Conservation (phyloP, 306 rosid genomes). For the Mimosa pudica region DNA sequence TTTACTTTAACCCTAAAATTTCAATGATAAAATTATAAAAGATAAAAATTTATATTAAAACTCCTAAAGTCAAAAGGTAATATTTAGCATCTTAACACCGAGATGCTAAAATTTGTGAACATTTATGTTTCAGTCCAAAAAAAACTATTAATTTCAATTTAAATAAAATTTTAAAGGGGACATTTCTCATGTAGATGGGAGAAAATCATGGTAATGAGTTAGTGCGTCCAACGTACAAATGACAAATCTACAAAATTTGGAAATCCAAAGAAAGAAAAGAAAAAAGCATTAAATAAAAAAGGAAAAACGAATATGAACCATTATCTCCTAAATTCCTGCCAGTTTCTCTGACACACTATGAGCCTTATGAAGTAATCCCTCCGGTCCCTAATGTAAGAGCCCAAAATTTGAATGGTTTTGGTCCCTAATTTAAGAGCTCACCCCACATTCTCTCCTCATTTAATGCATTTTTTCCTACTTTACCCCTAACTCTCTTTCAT, state of each 20-base stretch:
- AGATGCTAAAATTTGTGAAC: neutral
- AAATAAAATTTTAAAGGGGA: neutral
- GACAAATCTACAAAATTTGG: neutral
- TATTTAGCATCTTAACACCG: neutral
- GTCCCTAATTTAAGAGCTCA: too few relatives aligned
- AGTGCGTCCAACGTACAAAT: neutral
- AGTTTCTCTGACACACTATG: neutral
- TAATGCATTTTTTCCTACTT: too few relatives aligned
- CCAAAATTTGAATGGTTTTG: too few relatives aligned
- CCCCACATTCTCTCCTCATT: too few relatives aligned
- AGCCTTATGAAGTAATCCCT: neutral
- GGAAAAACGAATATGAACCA: neutral
- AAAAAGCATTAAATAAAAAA: too few relatives aligned
- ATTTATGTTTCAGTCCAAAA: too few relatives aligned
- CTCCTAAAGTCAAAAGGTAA: neutral
- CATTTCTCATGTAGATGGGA: neutral
- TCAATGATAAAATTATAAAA: neutral
- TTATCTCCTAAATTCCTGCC: conserved; percentile 40
- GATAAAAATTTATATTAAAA: neutral
- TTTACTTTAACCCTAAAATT: neutral
- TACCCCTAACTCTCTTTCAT: too few relatives aligned
- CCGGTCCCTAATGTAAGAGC: too few relatives aligned
- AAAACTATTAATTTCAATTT: neutral
- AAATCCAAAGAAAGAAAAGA: neutral
- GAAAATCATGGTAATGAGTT: neutral